Percentiles rank a stretch among this genome's conserved stretches.
These are phyloP conservation scores for Aegilops bicornis DNA, from an alignment of 176 grass and related monocot species.

Conservation along the genomic window DNA sequence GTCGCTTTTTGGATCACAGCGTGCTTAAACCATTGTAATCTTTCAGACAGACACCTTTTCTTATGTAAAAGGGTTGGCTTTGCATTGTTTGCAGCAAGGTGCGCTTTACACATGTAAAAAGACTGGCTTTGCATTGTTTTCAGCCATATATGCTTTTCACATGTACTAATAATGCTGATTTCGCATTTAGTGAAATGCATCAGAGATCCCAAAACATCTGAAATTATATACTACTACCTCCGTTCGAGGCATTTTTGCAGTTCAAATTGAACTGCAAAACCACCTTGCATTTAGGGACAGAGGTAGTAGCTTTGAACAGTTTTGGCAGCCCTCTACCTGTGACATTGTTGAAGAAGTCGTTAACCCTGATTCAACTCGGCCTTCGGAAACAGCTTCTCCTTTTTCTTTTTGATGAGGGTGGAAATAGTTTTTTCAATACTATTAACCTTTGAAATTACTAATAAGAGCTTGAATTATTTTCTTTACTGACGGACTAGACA, in stretches of 20 bases:
- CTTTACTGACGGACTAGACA: conserved; percentile 22
- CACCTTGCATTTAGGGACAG: too few species aligned
- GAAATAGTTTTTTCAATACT: background rate
- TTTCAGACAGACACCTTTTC: background rate
- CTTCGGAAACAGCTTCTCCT: background rate
- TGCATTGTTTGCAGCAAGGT: background rate
- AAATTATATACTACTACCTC: too few species aligned
- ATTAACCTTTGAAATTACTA: background rate
- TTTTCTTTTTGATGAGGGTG: too few species aligned
- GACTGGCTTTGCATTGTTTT: background rate
- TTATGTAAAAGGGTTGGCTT: background rate
- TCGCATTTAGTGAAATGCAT: background rate
- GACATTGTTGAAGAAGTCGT: background rate
- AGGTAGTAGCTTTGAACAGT: background rate
- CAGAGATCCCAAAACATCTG: background rate
- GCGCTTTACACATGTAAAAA: background rate
- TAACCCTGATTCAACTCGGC: background rate
- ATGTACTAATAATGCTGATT: background rate
- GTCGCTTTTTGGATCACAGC: background rate
- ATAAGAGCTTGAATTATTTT: background rate
- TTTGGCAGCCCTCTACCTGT: background rate
- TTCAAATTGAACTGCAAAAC: too few species aligned
- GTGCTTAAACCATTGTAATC: background rate
- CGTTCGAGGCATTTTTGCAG: too few species aligned
- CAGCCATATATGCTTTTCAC: background rate